phyloP scores from a whole-genome alignment of 139 green algal genomes.

The Spirogloea muscicola region DNA sequence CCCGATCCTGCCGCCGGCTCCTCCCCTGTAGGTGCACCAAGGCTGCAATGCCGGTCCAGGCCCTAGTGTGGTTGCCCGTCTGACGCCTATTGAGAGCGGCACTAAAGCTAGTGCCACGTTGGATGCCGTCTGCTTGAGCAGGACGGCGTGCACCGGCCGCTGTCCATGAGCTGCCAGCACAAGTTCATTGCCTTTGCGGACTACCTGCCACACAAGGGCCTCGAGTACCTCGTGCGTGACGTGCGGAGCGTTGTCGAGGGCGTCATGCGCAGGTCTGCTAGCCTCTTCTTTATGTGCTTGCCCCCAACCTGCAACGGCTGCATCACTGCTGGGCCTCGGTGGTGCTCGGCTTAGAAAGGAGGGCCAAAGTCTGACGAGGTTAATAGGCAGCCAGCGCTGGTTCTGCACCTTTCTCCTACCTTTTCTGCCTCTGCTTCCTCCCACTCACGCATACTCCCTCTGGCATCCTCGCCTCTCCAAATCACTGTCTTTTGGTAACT shows the following conservation, averaged over 20 bases:
- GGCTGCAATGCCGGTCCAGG: too few relatives aligned
- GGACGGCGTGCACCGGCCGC: background rate
- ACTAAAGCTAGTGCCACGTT: background rate
- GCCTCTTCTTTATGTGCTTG: background rate
- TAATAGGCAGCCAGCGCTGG: background rate
- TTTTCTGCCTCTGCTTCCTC: background rate
- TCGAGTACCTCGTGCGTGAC: slow-evolving; percentile 26
- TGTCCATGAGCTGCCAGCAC: slow-evolving; percentile 35
- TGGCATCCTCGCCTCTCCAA: background rate
- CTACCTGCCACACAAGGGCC: slow-evolving; percentile 38
- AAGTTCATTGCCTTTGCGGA: slow-evolving; percentile 43
- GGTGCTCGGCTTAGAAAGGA: too few relatives aligned
- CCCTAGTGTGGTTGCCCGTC: background rate
- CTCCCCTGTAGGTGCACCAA: background rate
- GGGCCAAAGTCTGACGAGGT: too few relatives aligned
- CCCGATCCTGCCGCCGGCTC: background rate
- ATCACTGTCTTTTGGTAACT: background rate
- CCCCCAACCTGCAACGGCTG: too few relatives aligned
- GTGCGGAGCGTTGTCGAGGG: slow-evolving; percentile 9
- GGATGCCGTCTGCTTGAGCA: background rate
- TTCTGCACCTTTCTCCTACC: background rate
- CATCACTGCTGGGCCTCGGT: too few relatives aligned
- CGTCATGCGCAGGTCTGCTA: slow-evolving; percentile 17
- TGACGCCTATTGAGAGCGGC: background rate
- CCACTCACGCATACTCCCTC: background rate